Percentiles rank a stretch among this genome's conserved stretches.
Conservation (phyloP, 1,284 basidiomycete genomes). For the Rhodotorula sp. region DNA sequence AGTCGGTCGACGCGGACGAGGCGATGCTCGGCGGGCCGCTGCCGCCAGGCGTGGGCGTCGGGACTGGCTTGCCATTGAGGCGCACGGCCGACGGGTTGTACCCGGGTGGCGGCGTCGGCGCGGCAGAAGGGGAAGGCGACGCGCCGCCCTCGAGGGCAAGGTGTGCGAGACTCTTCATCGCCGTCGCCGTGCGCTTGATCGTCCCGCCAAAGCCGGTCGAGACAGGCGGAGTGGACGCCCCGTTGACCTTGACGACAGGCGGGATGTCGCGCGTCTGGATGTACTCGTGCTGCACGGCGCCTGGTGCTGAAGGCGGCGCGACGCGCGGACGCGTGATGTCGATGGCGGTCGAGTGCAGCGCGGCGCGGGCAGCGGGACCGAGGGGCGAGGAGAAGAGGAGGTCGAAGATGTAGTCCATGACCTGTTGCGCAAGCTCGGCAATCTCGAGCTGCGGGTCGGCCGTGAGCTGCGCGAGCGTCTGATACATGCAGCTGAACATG, state of each 20-base stretch:
- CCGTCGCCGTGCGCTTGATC: constrained; percentile 35
- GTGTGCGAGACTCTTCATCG: constrained; percentile 35
- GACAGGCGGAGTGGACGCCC: constrained; percentile 3
- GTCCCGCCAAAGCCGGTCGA: constrained; percentile 19
- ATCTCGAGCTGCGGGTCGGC: constrained; percentile 93
- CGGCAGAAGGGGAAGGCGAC: constrained; percentile 5
- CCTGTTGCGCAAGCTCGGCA: constrained; percentile 81
- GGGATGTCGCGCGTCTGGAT: constrained; percentile 1
- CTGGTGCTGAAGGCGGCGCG: constrained; percentile 55
- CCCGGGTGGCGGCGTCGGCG: constrained; percentile 48
- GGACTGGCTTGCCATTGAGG: constrained; percentile 51
- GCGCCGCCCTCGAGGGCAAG: constrained; percentile 24
- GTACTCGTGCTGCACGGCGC: constrained; percentile 27
- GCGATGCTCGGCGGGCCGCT: constrained; percentile 16
- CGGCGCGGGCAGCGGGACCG: constrained; percentile 47
- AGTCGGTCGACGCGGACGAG: constrained; percentile 35
- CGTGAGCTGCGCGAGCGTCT: constrained; percentile 83
- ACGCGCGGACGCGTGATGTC: constrained; percentile 42
- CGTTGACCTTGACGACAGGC: constrained; percentile 4
- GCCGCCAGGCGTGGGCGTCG: constrained; percentile 46
- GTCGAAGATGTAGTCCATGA: constrained; percentile 89
- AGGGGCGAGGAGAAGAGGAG: constrained; percentile 86
- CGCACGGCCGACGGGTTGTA: constrained; percentile 55
- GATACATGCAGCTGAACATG: constrained; percentile 69
- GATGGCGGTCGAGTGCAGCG: constrained; percentile 45